phyloP scores from a whole-genome alignment of 2,329 filamentous ascomycete genomes.

The Ceratocystis alfenasii region DNA sequence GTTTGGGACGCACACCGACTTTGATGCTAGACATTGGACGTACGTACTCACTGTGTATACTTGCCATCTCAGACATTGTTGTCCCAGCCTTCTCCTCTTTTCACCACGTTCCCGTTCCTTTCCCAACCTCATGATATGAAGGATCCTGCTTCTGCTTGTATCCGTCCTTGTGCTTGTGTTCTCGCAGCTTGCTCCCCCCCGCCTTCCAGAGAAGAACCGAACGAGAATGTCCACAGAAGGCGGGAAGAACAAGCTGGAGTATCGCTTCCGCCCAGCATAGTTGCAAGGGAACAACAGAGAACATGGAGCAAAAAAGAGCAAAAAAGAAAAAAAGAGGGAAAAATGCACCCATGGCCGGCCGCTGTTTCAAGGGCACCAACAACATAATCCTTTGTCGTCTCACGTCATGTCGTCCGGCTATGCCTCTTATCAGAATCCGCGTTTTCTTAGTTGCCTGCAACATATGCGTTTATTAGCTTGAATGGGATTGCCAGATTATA shows the following conservation, averaged over 20 bases:
- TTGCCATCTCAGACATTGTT: not conserved
- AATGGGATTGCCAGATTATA: not conserved
- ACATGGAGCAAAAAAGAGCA: not conserved
- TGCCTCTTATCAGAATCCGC: not conserved
- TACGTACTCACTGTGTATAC: not conserved
- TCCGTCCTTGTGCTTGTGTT: not conserved
- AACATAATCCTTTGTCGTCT: not conserved
- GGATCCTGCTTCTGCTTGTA: not conserved
- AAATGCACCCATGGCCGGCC: not conserved
- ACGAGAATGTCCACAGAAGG: not conserved
- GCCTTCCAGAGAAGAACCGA: not conserved
- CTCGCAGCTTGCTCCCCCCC: not conserved
- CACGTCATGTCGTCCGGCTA: not conserved
- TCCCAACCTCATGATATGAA: not conserved
- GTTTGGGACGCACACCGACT: not conserved
- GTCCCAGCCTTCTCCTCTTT: not conserved
- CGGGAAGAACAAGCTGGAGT: not conserved
- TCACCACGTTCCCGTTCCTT: not conserved
- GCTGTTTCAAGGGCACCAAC: conserved; percentile 5
- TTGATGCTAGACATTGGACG: not conserved
- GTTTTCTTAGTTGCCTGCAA: not conserved
- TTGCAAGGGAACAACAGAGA: not conserved
- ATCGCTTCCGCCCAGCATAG: not conserved
- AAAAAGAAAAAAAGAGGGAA: not conserved
- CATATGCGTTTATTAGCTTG: not conserved